A percentile compares a stretch with the other conserved stretches of the same genome.
These are phyloP conservation scores for Lactarius pseudohatsudake DNA, from an alignment of 768 basidiomycete genomes.

Conservation along the genomic window DNA sequence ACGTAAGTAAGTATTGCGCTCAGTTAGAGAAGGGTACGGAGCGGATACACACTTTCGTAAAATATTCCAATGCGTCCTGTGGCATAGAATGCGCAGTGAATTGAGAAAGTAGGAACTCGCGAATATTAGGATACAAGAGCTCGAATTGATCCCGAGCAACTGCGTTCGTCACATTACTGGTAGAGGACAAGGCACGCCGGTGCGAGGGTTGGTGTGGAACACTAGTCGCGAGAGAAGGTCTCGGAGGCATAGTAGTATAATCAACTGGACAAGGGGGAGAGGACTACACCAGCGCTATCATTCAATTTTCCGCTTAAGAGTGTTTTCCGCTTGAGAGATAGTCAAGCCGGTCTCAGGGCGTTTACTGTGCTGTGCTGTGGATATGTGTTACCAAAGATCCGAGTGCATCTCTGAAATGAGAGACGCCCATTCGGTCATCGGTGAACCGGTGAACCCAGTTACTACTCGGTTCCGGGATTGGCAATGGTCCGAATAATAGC, in stretches of 20 bases:
- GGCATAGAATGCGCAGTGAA: slow-evolving; percentile 76
- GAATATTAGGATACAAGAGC: slow-evolving; percentile 59
- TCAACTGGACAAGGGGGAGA: background rate
- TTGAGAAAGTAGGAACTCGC: slow-evolving; percentile 74
- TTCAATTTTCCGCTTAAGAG: background rate
- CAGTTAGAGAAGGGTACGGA: background rate
- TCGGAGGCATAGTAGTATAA: background rate
- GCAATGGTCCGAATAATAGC: too few relatives aligned
- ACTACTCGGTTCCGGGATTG: too few relatives aligned
- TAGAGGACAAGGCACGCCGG: background rate
- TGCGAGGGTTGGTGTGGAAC: background rate
- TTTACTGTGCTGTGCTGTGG: background rate
- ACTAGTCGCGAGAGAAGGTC: background rate
- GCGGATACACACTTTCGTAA: slow-evolving; percentile 55
- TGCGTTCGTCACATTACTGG: background rate
- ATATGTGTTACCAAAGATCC: background rate
- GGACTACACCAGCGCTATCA: too few relatives aligned
- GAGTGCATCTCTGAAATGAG: background rate
- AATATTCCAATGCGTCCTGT: slow-evolving; percentile 81
- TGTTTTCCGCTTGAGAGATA: background rate
- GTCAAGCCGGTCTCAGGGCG: background rate
- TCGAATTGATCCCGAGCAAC: slow-evolving; percentile 20
- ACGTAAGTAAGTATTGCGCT: slow-evolving; percentile 24
- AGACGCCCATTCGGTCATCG: background rate
- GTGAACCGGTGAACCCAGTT: too few relatives aligned